Evolutionary conservation across 768 basidiomycete genomes (phyloP).

Genomic region (Boletus subparvulus): DNA sequence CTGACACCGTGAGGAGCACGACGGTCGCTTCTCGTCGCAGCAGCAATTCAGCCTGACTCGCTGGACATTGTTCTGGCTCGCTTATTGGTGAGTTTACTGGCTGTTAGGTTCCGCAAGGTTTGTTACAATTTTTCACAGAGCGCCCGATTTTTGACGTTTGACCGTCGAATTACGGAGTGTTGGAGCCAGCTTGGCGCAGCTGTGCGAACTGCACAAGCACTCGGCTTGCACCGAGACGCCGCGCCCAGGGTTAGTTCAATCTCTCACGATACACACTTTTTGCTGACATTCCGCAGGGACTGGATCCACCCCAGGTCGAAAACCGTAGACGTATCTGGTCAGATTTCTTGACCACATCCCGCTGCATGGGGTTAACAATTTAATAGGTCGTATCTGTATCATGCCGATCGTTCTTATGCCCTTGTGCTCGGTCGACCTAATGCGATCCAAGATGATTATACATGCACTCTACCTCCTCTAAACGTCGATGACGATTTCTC

Average conservation of each 20-base stretch:
- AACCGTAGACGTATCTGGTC: slow-evolving; percentile 91
- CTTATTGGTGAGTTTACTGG: slow-evolving; percentile 53
- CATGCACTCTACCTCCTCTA: slow-evolving; percentile 73
- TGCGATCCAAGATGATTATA: slow-evolving; percentile 87
- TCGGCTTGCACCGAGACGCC: slow-evolving; percentile 90
- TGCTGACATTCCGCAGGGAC: slow-evolving; percentile 44
- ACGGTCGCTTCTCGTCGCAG: slow-evolving; percentile 83
- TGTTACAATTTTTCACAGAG: slow-evolving; percentile 41
- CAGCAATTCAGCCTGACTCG: slow-evolving; percentile 91
- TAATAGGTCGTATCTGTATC: slow-evolving; percentile 82
- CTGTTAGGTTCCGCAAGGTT: neutral
- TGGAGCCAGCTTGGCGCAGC: slow-evolving; percentile 96
- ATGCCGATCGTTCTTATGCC: slow-evolving; percentile 91
- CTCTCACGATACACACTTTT: neutral
- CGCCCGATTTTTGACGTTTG: slow-evolving; percentile 68
- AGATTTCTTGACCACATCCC: neutral
- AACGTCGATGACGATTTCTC: slow-evolving; percentile 67
- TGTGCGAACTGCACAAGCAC: slow-evolving; percentile 88
- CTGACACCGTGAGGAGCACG: slow-evolving; percentile 55
- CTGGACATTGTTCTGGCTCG: slow-evolving; percentile 90
- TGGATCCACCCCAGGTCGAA: slow-evolving; percentile 77
- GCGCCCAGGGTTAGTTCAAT: slow-evolving; percentile 64
- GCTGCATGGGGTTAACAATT: slow-evolving; percentile 5
- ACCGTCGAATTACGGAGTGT: slow-evolving; percentile 88
- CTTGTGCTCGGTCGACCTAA: slow-evolving; percentile 88